Percentiles rank a stretch among this genome's conserved stretches.
These are phyloP conservation scores for Blastocystis sp. DNA, from an alignment of 352 stramenopile species.

Conservation along the genomic window DNA sequence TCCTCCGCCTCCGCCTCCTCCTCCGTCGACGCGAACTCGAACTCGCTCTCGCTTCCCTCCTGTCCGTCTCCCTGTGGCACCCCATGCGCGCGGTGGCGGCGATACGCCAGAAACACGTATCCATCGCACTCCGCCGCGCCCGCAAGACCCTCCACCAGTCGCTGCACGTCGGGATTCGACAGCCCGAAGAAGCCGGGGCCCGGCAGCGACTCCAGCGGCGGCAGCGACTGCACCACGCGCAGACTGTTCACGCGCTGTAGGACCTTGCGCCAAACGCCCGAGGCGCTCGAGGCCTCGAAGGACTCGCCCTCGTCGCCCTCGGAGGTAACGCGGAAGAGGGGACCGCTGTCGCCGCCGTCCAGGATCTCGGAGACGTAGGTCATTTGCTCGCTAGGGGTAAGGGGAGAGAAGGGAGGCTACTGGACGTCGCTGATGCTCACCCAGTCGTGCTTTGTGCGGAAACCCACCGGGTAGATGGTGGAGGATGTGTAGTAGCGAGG, in stretches of 20 bases:
- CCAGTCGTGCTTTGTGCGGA: neutral
- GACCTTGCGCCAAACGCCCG: conserved; percentile 21
- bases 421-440: neutral
- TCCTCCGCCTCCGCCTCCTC: neutral
- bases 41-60: neutral
- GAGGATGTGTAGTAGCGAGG: neutral
- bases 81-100: neutral
- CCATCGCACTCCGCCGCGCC: neutral
- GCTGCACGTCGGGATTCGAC: neutral
- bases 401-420: neutral
- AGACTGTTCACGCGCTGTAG: neutral
- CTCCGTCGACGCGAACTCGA: neutral
- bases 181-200: conserved; percentile 28
- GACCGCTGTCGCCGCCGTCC: neutral
- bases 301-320: neutral
- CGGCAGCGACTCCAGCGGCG: neutral
- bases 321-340: neutral
- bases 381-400: neutral
- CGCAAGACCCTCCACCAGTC: neutral
- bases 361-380: conserved; percentile 25
- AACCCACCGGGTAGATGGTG: conserved; percentile 26
- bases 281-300: neutral
- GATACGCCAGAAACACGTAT: neutral
- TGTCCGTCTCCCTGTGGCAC: neutral
- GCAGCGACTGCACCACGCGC: neutral